phyloP scores from a whole-genome alignment of 352 stramenopile species.

The Pythium monospermum region DNA sequence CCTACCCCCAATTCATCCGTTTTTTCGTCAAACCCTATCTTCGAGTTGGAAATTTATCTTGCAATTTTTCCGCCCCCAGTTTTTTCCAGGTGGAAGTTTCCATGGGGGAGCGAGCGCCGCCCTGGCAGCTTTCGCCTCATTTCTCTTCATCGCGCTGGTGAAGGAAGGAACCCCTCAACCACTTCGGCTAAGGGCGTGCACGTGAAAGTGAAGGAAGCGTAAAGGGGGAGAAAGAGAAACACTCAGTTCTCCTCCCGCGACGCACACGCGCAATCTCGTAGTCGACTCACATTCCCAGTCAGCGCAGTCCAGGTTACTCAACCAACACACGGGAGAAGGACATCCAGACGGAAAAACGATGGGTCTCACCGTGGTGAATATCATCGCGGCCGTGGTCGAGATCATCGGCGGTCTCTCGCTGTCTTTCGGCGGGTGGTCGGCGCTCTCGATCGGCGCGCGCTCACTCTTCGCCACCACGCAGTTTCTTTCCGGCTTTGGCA shows the following conservation, averaged over 20 bases:
- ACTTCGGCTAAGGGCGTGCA: no score
- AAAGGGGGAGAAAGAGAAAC: no score
- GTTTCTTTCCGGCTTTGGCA: constrained; percentile 76
- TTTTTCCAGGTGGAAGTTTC: constrained; percentile 8
- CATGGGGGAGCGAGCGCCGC: not conserved
- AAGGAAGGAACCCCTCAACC: constrained; percentile 18
- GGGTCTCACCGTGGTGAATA: constrained; percentile 43
- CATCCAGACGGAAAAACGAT: no score
- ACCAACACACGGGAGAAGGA: no score
- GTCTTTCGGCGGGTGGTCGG: constrained; percentile 83
- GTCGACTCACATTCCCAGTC: no score
- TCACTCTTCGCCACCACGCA: constrained; percentile 82
- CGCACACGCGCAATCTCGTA: no score
- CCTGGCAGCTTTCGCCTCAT: constrained; percentile 3
- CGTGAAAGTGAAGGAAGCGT: no score
- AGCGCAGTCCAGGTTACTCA: no score
- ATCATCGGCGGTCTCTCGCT: constrained; percentile 77
- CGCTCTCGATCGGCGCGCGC: constrained; percentile 75
- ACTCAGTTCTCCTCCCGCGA: no score
- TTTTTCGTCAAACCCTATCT: no score
- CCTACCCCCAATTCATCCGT: constrained; percentile 7
- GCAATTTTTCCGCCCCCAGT: not conserved
- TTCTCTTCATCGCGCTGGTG: constrained; percentile 23
- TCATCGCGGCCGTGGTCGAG: constrained; percentile 74
- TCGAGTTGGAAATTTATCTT: not conserved